Percentiles rank a stretch among this genome's conserved stretches.
Conservation (phyloP, 2,329 filamentous ascomycete species). For the Escovopsis sp. region DNA sequence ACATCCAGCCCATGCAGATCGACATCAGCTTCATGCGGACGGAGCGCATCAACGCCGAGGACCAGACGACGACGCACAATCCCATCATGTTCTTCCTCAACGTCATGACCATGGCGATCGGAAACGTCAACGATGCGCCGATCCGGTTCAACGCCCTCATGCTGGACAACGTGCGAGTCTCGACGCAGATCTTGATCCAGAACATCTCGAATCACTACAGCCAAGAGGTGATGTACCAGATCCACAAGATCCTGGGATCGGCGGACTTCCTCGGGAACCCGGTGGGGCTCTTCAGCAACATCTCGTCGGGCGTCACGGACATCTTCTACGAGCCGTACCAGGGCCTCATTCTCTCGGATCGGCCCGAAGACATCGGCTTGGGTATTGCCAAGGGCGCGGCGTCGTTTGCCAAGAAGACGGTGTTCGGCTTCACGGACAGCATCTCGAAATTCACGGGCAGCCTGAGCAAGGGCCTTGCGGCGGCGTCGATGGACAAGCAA, state of each 20-base stretch:
- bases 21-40: constrained; percentile 95
- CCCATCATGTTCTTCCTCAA: constrained; percentile 99
- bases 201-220: constrained; percentile 92
- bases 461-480: constrained; percentile 89
- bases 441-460: constrained; percentile 97
- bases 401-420: constrained; percentile 95
- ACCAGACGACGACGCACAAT: constrained; percentile 78
- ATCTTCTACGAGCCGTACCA: constrained; percentile 99
- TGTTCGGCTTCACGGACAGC: constrained; percentile 93
- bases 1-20: constrained; percentile 95
- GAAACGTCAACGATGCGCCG: constrained; percentile 96
- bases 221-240: constrained; percentile 86
- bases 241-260: constrained; percentile 93
- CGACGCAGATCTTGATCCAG: constrained; percentile 64
- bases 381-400: constrained; percentile 94
- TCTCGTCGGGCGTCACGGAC: constrained; percentile 90
- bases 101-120: constrained; percentile 97
- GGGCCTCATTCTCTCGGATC: constrained; percentile 87
- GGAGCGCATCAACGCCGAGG: constrained; percentile 88
- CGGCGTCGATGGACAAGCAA: constrained; percentile 92
- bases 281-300: constrained; percentile 93
- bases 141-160: constrained; percentile 86
- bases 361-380: constrained; percentile 84
- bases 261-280: constrained; percentile 97
- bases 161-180: constrained; percentile 88